These are phyloP conservation scores for Tillandsia leiboldiana DNA, from an alignment of 176 grass and related monocot species.

Conservation along the genomic window DNA sequence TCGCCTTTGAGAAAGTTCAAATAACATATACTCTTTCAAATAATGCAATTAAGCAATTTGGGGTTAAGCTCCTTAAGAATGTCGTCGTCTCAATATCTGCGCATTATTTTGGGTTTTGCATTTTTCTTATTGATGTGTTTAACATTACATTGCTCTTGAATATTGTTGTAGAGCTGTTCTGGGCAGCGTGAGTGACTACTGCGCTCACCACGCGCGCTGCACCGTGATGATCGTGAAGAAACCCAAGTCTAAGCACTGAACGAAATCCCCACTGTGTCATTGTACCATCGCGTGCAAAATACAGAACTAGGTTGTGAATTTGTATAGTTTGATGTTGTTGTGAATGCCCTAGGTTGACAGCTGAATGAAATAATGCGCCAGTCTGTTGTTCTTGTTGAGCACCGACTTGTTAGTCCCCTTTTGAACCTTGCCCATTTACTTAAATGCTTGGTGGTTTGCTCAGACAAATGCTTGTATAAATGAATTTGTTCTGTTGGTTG, in stretches of 20 bases:
- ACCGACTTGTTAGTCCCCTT: no score
- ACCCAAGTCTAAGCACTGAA: constrained; percentile 22
- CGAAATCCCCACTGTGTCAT: neutral
- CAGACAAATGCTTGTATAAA: no score
- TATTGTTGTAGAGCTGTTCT: constrained; percentile 36
- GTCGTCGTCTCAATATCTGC: no score
- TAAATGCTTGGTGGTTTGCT: no score
- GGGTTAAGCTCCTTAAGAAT: no score
- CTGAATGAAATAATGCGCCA: no score
- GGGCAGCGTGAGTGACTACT: constrained; percentile 77
- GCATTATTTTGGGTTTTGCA: neutral
- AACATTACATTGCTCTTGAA: neutral
- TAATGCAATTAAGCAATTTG: no score
- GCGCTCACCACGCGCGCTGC: constrained; percentile 47
- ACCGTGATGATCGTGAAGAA: constrained; percentile 60
- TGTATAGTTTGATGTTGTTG: neutral
- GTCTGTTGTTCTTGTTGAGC: no score
- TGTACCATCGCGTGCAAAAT: neutral
- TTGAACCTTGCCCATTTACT: no score
- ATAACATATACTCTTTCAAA: no score
- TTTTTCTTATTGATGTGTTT: neutral
- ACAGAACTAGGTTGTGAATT: neutral
- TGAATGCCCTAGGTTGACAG: neutral
- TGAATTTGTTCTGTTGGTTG: no score
- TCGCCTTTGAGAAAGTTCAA: no score